A percentile compares a stretch with the other conserved stretches of the same genome.
phyloP scores from a whole-genome alignment of 345 rosid species.

The Arabidopsis thaliana region DNA sequence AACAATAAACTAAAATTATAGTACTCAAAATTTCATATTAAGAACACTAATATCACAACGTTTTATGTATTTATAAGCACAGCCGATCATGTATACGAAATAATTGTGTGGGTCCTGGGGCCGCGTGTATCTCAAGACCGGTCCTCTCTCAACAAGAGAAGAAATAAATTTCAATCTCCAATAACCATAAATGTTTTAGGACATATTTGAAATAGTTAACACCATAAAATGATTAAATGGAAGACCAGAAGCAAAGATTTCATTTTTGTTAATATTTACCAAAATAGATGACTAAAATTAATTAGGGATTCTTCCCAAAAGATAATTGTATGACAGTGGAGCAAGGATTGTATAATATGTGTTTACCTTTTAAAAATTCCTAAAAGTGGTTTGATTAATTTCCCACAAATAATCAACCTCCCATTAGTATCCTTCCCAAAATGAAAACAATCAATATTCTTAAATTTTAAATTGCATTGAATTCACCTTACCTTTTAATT shows the following conservation, averaged over 20 bases:
- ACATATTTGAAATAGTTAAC: not conserved
- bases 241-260: constrained; percentile 13
- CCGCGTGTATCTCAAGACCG: not conserved
- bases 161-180: not conserved
- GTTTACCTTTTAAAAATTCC: not conserved
- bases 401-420: constrained; percentile 15
- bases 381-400: constrained; percentile 21
- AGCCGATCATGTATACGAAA: not conserved
- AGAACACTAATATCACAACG: too few relatives aligned
- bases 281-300: not conserved
- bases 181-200: not conserved
- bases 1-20: too few relatives aligned
- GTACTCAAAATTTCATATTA: too few relatives aligned
- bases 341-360: constrained; percentile 2
- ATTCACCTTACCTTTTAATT: not conserved
- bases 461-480: not conserved
- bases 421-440: constrained; percentile 20
- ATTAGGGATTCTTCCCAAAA: not conserved
- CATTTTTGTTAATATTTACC: not conserved
- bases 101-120: not conserved
- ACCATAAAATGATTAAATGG: not conserved
- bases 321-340: not conserved
- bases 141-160: not conserved
- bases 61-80: not conserved
- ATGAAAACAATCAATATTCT: not conserved